Percentiles rank a stretch among this genome's conserved stretches.
phyloP scores from a whole-genome alignment of 2,329 filamentous ascomycete species.

The Aspergillus piperis region DNA sequence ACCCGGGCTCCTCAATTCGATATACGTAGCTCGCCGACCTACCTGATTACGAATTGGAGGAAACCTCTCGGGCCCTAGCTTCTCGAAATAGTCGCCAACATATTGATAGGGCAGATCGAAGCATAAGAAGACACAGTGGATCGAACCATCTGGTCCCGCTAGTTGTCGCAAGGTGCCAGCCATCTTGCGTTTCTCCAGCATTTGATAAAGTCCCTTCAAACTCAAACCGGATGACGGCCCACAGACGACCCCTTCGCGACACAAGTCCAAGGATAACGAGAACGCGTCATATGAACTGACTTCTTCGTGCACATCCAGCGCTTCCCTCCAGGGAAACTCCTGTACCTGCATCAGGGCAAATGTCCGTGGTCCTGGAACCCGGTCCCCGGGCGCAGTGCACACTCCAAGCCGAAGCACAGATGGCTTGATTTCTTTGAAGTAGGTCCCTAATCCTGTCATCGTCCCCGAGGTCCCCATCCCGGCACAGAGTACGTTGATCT shows the following conservation, averaged over 20 bases:
- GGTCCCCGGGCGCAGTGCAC: slow-evolving; percentile 59
- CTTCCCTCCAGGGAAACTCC: slow-evolving; percentile 60
- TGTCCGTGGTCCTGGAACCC: slow-evolving; percentile 61
- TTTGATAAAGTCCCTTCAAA: slow-evolving; percentile 54
- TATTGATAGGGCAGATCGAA: slow-evolving; percentile 67
- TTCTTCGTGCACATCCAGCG: slow-evolving; percentile 59
- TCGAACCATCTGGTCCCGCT: slow-evolving; percentile 47
- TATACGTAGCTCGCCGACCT: slow-evolving; percentile 12
- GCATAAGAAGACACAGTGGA: slow-evolving; percentile 62
- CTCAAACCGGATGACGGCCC: slow-evolving; percentile 65
- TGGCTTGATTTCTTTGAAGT: slow-evolving; percentile 52
- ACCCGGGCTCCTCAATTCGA: background rate
- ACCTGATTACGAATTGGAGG: slow-evolving; percentile 52
- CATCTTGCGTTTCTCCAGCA: slow-evolving; percentile 52
- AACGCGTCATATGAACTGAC: slow-evolving; percentile 59
- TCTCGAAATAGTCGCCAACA: slow-evolving; percentile 61
- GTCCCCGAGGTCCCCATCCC: slow-evolving; percentile 60
- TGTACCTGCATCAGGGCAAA: slow-evolving; percentile 53
- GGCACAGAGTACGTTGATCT: slow-evolving; percentile 58
- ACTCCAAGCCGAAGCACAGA: slow-evolving; percentile 47
- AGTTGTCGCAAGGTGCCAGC: slow-evolving; percentile 49
- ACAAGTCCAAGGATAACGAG: slow-evolving; percentile 55
- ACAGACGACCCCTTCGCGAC: slow-evolving; percentile 59
- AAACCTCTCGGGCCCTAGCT: slow-evolving; percentile 53
- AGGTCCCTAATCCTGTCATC: slow-evolving; percentile 54